phyloP scores from a whole-genome alignment of 2,329 filamentous ascomycete genomes.

The Pestalotiopsis sp. region DNA sequence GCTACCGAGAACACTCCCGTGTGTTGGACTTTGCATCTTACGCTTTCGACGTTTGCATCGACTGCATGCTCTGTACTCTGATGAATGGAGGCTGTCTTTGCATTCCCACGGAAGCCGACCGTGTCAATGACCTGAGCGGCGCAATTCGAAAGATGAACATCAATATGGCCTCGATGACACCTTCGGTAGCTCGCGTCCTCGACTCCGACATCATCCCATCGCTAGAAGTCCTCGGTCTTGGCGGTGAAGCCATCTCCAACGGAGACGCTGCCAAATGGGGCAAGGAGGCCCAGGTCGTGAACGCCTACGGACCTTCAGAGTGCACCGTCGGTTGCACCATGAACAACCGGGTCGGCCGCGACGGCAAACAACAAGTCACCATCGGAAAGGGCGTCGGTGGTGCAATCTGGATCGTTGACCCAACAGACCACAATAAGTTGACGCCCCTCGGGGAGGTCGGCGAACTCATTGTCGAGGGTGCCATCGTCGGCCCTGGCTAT shows the following conservation, averaged over 20 bases:
- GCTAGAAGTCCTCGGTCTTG: conserved; percentile 50
- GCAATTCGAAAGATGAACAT: conserved; percentile 46
- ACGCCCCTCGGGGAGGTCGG: conserved; percentile 52
- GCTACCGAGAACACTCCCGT: conserved; percentile 43
- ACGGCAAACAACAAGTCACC: conserved; percentile 38
- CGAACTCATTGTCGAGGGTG: conserved; percentile 58
- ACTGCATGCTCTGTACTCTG: conserved; percentile 58
- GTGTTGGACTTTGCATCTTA: conserved; percentile 55
- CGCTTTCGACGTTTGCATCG: conserved; percentile 58
- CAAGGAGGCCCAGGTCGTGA: conserved; percentile 47
- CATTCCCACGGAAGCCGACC: conserved; percentile 56
- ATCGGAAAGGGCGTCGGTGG: conserved; percentile 53
- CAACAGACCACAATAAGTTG: conserved; percentile 47
- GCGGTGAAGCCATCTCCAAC: conserved; percentile 56
- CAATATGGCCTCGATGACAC: conserved; percentile 55
- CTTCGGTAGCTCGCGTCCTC: conserved; percentile 51
- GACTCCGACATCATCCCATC: conserved; percentile 48
- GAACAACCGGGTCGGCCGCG: conserved; percentile 43
- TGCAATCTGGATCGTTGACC: conserved; percentile 54
- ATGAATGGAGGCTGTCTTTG: conserved; percentile 52
- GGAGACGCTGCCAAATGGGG: conserved; percentile 53
- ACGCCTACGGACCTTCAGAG: conserved; percentile 57
- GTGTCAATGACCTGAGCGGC: conserved; percentile 52
- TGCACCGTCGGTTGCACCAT: conserved; percentile 56
- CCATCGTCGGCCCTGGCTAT: conserved; percentile 66